Evolutionary conservation across 2,329 filamentous ascomycete genomes (phyloP).

Genomic region (Epichloe elymi): DNA sequence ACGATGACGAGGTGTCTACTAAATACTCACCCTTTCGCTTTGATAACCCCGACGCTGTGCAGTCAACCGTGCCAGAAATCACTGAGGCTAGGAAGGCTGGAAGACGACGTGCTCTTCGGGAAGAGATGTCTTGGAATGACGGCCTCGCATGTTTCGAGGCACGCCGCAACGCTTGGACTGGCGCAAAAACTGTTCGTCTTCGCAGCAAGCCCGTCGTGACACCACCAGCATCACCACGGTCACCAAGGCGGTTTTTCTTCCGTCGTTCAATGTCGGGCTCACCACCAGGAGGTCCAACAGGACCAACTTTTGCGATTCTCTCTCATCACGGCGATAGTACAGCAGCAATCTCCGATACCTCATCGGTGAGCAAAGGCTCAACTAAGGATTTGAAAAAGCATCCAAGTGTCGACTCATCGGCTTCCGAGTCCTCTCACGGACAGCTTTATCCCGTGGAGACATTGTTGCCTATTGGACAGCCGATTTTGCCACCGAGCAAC

Average conservation of each 20-base stretch:
- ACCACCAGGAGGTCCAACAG: conserved; percentile 17
- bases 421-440: conserved; percentile 11
- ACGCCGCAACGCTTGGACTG: conserved; percentile 74
- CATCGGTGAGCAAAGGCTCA: conserved; percentile 26
- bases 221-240: conserved; percentile 31
- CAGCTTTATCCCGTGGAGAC: conserved; percentile 39
- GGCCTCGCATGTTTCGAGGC: conserved; percentile 70
- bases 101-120: conserved; percentile 42
- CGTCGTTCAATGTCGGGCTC: conserved; percentile 31
- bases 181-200: conserved; percentile 49
- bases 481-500: conserved; percentile 60
- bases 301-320: conserved; percentile 12
- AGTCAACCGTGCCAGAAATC: conserved; percentile 25
- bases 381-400: conserved; percentile 20
- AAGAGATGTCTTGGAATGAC: conserved; percentile 64
- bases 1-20: conserved; percentile 27
- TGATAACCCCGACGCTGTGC: conserved; percentile 35
- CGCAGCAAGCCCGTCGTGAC: conserved; percentile 31
- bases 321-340: conserved; percentile 19
- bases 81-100: conserved; percentile 38
- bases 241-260: conserved; percentile 37
- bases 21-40: conserved; percentile 38
- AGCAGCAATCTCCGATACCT: conserved; percentile 28
- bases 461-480: conserved; percentile 59
- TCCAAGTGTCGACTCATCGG: conserved; percentile 21